Evolutionary conservation across 139 green algal species (phyloP), one percentile per base, ranked within the genome.

Genomic region (Mychonastes homosphaera): DNA sequence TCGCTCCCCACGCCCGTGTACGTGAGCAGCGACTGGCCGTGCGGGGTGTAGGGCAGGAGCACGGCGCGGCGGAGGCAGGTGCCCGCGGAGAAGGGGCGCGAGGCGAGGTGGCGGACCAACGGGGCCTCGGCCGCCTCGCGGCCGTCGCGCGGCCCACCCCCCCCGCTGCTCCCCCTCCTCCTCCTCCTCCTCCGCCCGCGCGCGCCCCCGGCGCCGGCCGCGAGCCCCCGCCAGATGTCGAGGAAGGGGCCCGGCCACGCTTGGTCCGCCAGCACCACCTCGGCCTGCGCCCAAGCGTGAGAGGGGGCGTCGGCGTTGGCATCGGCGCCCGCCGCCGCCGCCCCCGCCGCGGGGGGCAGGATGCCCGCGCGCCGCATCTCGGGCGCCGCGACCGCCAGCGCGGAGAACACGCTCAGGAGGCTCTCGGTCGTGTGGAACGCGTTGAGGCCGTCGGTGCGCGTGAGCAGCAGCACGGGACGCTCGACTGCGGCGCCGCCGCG

Each of bases 211-310:
- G n/a, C n/a, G n/a, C n/a, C n/a, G n/a, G n/a, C n/a, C n/a, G n/a
- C n/a, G 5, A 76, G 58, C 0, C 35, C 7, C 0, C 45, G 51
- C 62, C 57, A 67, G 32, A 76, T 27, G 62, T 64, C 62, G 18
- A 67, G 26, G 19, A 55, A 76, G 52, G 38, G 46, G 32, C 69
- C 69, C 10, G 62, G 43, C 9, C 51, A 28, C n/a, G 49, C 36
- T 38, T 60, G 45, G 33, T 76, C 69, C 6, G 53, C 62, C 23
- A 76, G 36, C 4, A 58, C 62, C 23, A 76, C 69, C 69, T 76
- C 45, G 36, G 45, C 16, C 10, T 52, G 45, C 35, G 47, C 6
- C n/a, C 18, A 10, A 54, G 47, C 47, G n/a, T 24, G 24, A 19
- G 16, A 7, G 35, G 26, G 6, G 8, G 35, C 12, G 10, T 32